Percentiles rank a stretch among this genome's conserved stretches.
Evolutionary conservation across 2,329 filamentous ascomycete genomes (phyloP).

Genomic region (Aschersonia sp.): DNA sequence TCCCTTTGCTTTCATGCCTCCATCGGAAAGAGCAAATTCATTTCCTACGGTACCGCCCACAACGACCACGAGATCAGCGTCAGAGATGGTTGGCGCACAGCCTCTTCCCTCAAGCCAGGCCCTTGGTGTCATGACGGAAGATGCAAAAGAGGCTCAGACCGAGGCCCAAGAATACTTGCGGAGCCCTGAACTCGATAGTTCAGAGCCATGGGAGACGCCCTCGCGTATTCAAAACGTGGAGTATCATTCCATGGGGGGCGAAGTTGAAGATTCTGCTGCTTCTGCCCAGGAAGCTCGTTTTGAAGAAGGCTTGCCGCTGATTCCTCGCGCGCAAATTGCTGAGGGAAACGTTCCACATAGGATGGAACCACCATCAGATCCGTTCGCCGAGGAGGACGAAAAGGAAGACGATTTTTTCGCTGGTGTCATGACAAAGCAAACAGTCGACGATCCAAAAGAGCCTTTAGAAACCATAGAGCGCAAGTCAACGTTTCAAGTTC

Average conservation of each 20-base stretch:
- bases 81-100: conserved; percentile 16
- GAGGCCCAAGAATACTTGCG: conserved; percentile 22
- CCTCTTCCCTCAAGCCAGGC: conserved; percentile 34
- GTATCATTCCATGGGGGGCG: conserved; percentile 27
- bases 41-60: conserved; percentile 41
- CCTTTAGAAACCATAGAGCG: conserved; percentile 32
- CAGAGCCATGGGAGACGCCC: conserved; percentile 4
- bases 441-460: conserved; percentile 6
- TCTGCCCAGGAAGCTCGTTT: conserved; percentile 42
- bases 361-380: conserved; percentile 10
- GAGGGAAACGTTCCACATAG: conserved; percentile 6
- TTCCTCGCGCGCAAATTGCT: conserved; percentile 19
- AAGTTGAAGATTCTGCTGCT: conserved; percentile 23
- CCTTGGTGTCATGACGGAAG: conserved; percentile 36
- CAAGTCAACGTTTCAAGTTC: conserved; percentile 56
- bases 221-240: conserved; percentile 9
- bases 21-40: conserved; percentile 44
- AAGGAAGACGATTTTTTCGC: conserved; percentile 51
- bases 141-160: conserved; percentile 31
- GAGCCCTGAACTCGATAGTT: conserved; percentile 3
- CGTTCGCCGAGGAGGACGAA: conserved; percentile 29
- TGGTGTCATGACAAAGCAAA: conserved; percentile 25
- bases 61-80: conserved; percentile 3
- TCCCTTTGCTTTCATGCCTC: conserved; percentile 44
- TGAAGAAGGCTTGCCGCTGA: conserved; percentile 56